phyloP scores from a whole-genome alignment of 768 basidiomycete genomes.

The Serendipita vermifera region DNA sequence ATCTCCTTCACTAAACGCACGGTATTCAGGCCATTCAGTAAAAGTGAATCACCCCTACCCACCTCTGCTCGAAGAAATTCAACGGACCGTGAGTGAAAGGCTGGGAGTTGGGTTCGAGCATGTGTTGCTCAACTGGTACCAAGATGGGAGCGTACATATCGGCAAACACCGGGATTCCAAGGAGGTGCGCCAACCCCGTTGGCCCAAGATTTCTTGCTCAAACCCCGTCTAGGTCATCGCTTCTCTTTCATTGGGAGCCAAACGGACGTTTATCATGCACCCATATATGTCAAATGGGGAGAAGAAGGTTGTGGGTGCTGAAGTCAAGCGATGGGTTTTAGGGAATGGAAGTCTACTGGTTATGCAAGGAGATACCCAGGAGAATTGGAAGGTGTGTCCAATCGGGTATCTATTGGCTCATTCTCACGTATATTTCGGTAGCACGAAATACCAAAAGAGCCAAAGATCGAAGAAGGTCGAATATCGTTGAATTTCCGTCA shows the following conservation, averaged over 20 bases:
- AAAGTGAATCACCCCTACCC: slow-evolving; percentile 27
- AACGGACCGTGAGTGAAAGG: slow-evolving; percentile 20
- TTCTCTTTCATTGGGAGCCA: slow-evolving; percentile 28
- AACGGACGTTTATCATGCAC: slow-evolving; percentile 28
- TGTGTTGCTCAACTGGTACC: slow-evolving; percentile 31
- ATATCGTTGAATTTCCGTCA: slow-evolving; percentile 32
- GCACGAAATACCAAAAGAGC: slow-evolving; percentile 28
- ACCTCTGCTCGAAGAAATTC: slow-evolving; percentile 22
- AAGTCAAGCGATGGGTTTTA: slow-evolving; percentile 22
- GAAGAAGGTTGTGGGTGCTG: slow-evolving; percentile 13
- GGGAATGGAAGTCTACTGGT: slow-evolving; percentile 29
- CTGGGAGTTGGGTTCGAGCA: slow-evolving; percentile 29
- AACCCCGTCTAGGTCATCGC: slow-evolving; percentile 26
- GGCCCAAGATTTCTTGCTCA: slow-evolving; percentile 8
- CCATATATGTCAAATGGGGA: slow-evolving; percentile 17
- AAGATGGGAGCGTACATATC: slow-evolving; percentile 27
- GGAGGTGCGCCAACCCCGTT: slow-evolving; percentile 23
- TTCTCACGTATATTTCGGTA: slow-evolving; percentile 10
- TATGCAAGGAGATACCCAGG: slow-evolving; percentile 32
- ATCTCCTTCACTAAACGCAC: slow-evolving; percentile 20
- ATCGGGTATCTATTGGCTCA: neutral
- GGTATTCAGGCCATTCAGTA: slow-evolving; percentile 28
- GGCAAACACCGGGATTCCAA: slow-evolving; percentile 19
- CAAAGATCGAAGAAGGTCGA: slow-evolving; percentile 23
- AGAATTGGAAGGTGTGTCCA: slow-evolving; percentile 29